Conservation (phyloP, 805 yeast genomes). For the Ogataea pilisensis region DNA sequence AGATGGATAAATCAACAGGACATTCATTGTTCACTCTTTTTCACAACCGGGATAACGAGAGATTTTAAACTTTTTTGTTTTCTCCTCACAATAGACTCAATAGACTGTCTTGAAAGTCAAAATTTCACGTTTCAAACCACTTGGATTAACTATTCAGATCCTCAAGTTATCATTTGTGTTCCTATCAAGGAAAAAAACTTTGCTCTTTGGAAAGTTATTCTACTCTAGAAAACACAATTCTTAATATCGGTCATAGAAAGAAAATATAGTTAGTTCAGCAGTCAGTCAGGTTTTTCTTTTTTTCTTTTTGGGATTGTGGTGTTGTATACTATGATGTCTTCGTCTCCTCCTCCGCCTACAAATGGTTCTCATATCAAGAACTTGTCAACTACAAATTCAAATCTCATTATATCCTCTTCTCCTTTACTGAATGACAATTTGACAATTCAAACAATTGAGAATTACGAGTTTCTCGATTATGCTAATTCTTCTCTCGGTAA, state of each 20-base stretch:
- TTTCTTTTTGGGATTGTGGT: neutral
- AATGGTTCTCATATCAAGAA: slow-evolving; percentile 16
- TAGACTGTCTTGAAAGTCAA: too few species aligned
- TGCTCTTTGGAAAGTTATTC: neutral
- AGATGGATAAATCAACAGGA: too few species aligned
- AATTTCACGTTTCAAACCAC: too few species aligned
- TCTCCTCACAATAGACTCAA: too few species aligned
- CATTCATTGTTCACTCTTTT: too few species aligned
- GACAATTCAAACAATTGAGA: slow-evolving; percentile 16
- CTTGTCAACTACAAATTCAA: slow-evolving; percentile 12
- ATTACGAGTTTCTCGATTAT: slow-evolving; percentile 12
- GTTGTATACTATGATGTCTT: slow-evolving; percentile 30
- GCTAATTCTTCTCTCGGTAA: slow-evolving; percentile 3
- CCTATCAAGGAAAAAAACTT: neutral
- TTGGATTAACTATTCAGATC: too few species aligned
- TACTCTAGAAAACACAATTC: neutral
- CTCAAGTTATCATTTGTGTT: neutral
- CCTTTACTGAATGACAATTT: slow-evolving; percentile 21
- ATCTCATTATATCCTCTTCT: slow-evolving; percentile 20
- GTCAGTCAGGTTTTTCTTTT: too few species aligned
- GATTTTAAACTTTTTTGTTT: too few species aligned
- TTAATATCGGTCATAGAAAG: neutral
- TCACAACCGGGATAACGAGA: too few species aligned
- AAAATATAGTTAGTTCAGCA: too few species aligned
- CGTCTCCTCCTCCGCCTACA: slow-evolving; percentile 31